Percentiles rank a stretch among this genome's conserved stretches.
These are phyloP conservation scores for Cercis canadensis DNA, from an alignment of 306 rosid species.

Conservation along the genomic window DNA sequence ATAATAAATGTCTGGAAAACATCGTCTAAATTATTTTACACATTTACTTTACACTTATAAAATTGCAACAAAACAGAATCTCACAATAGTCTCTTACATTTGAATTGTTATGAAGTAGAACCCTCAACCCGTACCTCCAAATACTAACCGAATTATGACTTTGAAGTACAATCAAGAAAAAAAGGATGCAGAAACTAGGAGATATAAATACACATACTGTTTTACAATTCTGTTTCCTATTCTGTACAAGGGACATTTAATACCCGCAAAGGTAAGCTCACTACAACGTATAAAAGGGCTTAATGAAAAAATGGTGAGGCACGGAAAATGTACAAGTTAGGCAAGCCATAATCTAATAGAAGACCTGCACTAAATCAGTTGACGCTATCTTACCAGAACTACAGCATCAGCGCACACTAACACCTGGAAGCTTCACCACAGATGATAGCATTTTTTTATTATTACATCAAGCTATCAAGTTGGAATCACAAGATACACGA, in stretches of 20 bases:
- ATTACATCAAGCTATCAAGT: neutral
- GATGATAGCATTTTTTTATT: neutral
- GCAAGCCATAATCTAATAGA: conserved; percentile 37
- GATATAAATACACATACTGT: conserved; percentile 6
- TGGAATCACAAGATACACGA: conserved; percentile 4
- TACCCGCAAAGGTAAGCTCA: conserved; percentile 5
- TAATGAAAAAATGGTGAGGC: conserved; percentile 15
- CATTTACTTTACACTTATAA: too few relatives aligned
- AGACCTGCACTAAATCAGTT: conserved; percentile 37
- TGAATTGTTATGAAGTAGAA: too few relatives aligned
- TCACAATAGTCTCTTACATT: too few relatives aligned
- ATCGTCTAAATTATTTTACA: too few relatives aligned
- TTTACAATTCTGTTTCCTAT: conserved; percentile 19
- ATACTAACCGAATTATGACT: neutral
- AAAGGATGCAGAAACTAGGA: neutral
- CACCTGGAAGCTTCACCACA: neutral
- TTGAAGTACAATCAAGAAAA: too few relatives aligned
- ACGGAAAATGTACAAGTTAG: conserved; percentile 27
- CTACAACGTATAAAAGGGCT: conserved; percentile 24
- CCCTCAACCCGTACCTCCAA: too few relatives aligned
- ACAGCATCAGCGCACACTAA: neutral
- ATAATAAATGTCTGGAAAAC: too few relatives aligned
- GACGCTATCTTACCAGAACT: neutral
- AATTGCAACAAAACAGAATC: neutral
- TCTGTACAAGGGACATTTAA: conserved; percentile 32